Conservation (phyloP, 208 protist genomes). For the Acanthamoeba culbertsoni region DNA sequence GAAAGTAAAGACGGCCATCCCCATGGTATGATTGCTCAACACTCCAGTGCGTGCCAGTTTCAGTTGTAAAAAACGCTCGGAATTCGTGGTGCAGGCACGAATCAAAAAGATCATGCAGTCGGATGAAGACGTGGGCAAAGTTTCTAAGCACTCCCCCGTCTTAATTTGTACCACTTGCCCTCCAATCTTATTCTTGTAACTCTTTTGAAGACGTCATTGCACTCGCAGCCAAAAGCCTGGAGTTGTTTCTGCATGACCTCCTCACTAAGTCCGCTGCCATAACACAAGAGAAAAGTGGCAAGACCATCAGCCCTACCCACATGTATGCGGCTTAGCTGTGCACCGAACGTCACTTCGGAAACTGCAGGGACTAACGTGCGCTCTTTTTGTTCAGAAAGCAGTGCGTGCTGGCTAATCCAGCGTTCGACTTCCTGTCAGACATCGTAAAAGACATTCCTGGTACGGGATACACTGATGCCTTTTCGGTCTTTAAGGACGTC, state of each 20-base stretch:
- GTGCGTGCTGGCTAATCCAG: background rate
- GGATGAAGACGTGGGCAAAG: conserved; percentile 9
- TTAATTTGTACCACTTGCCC: background rate
- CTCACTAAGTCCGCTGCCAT: background rate
- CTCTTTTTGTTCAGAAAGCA: background rate
- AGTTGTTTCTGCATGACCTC: background rate
- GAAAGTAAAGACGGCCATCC: background rate
- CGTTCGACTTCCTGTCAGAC: background rate
- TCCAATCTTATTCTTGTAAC: no score
- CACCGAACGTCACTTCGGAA: background rate
- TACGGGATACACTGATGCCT: no score
- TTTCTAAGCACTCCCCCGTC: background rate
- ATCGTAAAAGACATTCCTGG: background rate
- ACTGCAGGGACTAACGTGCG: no score
- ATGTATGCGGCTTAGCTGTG: background rate
- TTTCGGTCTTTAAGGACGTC: no score
- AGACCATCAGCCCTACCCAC: background rate
- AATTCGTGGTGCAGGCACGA: background rate
- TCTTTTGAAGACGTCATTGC: background rate
- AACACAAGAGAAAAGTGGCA: background rate
- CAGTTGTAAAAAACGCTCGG: background rate
- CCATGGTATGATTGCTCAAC: no score
- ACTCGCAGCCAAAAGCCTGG: background rate
- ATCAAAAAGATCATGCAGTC: conserved; percentile 42
- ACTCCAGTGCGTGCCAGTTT: background rate